Evolutionary conservation across 345 rosid species (phyloP).

Genomic region (Brassica cretica): DNA sequence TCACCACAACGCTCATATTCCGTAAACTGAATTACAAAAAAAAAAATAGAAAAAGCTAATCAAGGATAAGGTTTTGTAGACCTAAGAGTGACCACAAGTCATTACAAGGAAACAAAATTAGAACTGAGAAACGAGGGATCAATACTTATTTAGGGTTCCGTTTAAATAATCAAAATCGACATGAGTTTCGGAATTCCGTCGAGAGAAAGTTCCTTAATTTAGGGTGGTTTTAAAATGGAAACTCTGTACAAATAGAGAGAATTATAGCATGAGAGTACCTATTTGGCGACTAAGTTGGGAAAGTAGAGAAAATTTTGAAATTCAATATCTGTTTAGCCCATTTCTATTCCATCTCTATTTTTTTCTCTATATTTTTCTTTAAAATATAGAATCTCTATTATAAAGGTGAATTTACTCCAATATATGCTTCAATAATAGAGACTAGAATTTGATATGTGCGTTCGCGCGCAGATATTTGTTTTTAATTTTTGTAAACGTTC

Average conservation of each 20-base stretch:
- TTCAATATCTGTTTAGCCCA: too few species aligned
- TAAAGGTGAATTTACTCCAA: too few species aligned
- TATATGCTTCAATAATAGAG: too few species aligned
- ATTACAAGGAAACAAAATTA: neutral
- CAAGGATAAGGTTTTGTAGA: neutral
- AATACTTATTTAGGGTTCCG: neutral
- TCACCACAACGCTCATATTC: too few species aligned
- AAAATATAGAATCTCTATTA: too few species aligned
- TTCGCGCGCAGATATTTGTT: too few species aligned
- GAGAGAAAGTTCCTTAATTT: neutral
- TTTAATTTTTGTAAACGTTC: too few species aligned
- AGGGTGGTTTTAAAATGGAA: neutral
- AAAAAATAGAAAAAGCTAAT: neutral
- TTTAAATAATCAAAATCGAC: constrained; percentile 6
- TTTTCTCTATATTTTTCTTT: too few species aligned
- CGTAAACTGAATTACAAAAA: neutral
- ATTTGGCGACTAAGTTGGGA: neutral
- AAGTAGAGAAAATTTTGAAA: neutral
- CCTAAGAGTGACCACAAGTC: constrained; percentile 21
- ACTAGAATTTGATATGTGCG: too few species aligned
- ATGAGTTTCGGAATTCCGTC: neutral
- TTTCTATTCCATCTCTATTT: too few species aligned
- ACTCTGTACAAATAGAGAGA: constrained; percentile 18
- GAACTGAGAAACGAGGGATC: neutral
- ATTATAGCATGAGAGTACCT: constrained; percentile 11